Evolutionary conservation across 2,329 filamentous ascomycete genomes (phyloP).

Genomic region (Dactylellina leptospora): DNA sequence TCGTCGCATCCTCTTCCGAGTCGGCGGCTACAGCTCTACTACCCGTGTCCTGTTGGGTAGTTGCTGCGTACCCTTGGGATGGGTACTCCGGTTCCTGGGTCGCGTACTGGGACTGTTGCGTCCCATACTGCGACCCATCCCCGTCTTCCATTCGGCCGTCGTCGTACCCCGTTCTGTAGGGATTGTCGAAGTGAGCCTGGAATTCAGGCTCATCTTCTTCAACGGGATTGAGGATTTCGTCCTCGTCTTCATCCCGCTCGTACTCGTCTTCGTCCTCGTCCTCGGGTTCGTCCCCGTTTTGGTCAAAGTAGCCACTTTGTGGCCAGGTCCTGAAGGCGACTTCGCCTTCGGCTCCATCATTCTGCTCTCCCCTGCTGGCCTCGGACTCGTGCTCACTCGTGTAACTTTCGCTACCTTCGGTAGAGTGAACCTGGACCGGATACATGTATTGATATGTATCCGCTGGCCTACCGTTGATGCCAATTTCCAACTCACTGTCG

Average conservation of each 20-base stretch:
- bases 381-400: too few species aligned
- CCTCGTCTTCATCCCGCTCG: constrained; percentile 3
- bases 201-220: constrained; percentile 1
- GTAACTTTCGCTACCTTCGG: too few species aligned
- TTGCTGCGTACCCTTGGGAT: background rate
- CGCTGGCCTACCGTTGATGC: too few species aligned
- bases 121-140: too few species aligned
- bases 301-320: too few species aligned
- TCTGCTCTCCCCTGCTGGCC: too few species aligned
- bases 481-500: too few species aligned
- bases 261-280: background rate
- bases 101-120: too few species aligned
- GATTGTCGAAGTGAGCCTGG: constrained; percentile 10
- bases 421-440: too few species aligned
- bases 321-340: too few species aligned
- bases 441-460: too few species aligned
- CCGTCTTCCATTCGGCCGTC: background rate
- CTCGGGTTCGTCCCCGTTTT: background rate
- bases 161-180: background rate
- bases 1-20: constrained; percentile 5
- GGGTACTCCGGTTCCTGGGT: constrained; percentile 5
- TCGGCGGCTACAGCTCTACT: background rate
- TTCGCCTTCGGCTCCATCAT: too few species aligned
- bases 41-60: background rate
- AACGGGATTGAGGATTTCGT: background rate